Conservation (phyloP, 108 stramenopile species). For the Cyclotella atomus region DNA sequence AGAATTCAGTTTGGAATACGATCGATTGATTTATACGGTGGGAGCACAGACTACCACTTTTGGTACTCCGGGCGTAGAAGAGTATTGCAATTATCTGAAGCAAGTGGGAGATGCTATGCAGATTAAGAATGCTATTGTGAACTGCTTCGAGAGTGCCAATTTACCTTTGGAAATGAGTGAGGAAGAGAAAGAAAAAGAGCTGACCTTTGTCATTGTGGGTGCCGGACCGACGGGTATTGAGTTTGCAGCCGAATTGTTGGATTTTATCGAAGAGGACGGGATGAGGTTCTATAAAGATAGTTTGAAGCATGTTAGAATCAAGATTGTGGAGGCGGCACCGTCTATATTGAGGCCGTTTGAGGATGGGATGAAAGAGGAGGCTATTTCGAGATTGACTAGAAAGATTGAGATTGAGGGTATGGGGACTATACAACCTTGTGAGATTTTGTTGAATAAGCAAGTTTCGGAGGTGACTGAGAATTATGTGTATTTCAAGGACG, state of each 20-base stretch:
- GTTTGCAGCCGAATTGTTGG: slow-evolving; percentile 92
- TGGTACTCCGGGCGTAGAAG: slow-evolving; percentile 92
- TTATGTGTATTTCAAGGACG: slow-evolving; percentile 78
- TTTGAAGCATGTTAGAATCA: slow-evolving; percentile 86
- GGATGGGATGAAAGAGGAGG: slow-evolving; percentile 87
- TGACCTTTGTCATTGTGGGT: slow-evolving; percentile 94
- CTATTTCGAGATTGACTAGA: slow-evolving; percentile 73
- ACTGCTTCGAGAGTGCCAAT: slow-evolving; percentile 95
- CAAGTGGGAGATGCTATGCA: slow-evolving; percentile 85
- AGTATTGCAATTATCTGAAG: slow-evolving; percentile 92
- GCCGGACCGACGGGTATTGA: slow-evolving; percentile 96
- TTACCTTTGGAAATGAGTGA: slow-evolving; percentile 76
- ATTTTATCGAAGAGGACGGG: slow-evolving; percentile 93
- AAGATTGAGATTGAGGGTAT: slow-evolving; percentile 56
- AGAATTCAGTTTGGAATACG: slow-evolving; percentile 86
- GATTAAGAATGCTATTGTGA: slow-evolving; percentile 88
- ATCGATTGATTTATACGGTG: slow-evolving; percentile 87
- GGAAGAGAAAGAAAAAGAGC: slow-evolving; percentile 60
- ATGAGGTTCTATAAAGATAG: slow-evolving; percentile 89
- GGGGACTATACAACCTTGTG: slow-evolving; percentile 71
- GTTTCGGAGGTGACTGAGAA: slow-evolving; percentile 89
- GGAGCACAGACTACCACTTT: slow-evolving; percentile 96
- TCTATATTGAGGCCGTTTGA: slow-evolving; percentile 90
- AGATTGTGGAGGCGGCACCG: slow-evolving; percentile 91
- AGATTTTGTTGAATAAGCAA: slow-evolving; percentile 79